A percentile compares a stretch with the other conserved stretches of the same genome.
These are phyloP conservation scores for Prototheca wickerhamii DNA, from an alignment of 163 green algal genomes.

Conservation along the genomic window DNA sequence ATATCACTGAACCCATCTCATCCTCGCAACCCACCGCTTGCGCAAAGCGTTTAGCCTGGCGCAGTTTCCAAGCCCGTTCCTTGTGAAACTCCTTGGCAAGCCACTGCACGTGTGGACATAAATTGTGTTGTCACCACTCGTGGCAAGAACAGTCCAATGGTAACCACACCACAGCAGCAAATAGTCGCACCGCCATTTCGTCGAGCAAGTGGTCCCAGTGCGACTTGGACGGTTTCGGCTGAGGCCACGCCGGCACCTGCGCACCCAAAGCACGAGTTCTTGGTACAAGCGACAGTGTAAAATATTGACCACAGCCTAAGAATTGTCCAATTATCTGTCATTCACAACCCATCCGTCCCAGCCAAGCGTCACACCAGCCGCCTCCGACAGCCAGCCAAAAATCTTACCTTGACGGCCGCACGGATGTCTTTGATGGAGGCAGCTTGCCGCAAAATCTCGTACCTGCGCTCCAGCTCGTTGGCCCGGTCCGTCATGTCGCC, in stretches of 20 bases:
- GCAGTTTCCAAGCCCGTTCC: constrained; percentile 82
- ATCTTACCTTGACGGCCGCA: not conserved
- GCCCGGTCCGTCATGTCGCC: not conserved
- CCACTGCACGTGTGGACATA: constrained; percentile 38
- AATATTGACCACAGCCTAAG: no score
- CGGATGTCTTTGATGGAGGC: not conserved
- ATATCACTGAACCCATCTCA: not conserved
- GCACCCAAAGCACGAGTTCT: no score
- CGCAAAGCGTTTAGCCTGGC: constrained; percentile 59
- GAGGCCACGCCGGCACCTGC: constrained; percentile 4
- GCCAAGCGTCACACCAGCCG: no score
- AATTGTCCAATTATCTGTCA: no score
- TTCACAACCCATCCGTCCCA: no score
- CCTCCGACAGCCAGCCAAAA: not conserved
- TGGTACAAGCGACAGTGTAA: not conserved
- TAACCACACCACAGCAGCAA: not conserved
- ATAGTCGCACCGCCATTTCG: constrained; percentile 58
- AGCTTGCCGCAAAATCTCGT: not conserved
- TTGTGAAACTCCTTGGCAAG: constrained; percentile 75
- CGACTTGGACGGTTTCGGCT: constrained; percentile 52
- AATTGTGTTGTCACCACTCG: not conserved
- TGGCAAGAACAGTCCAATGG: not conserved
- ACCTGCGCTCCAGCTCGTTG: not conserved
- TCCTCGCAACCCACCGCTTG: constrained; percentile 16
- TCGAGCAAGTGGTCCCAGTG: constrained; percentile 92